phyloP scores from a whole-genome alignment of 257 asterid species.

The Echites panduratus region DNA sequence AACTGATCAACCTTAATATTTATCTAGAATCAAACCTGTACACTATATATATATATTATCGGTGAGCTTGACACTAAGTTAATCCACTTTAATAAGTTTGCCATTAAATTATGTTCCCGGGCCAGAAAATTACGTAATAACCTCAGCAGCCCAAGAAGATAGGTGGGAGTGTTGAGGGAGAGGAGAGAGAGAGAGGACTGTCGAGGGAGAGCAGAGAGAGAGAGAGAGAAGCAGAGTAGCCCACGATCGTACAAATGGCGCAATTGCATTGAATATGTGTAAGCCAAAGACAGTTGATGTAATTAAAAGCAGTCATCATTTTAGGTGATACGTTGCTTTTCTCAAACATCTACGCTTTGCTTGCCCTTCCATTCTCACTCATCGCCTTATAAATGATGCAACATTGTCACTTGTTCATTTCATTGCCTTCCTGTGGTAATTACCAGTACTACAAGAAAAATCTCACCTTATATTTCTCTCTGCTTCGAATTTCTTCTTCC shows the following conservation, averaged over 20 bases:
- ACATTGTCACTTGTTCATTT: conserved; percentile 1
- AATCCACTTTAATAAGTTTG: too few relatives aligned
- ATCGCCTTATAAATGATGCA: conserved; percentile 30
- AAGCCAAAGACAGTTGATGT: conserved; percentile 37
- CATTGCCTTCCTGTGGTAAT: not conserved
- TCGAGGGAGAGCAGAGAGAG: too few relatives aligned
- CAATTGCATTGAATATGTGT: conserved; percentile 19
- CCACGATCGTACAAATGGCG: conserved; percentile 11
- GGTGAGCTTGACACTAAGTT: too few relatives aligned
- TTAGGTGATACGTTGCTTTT: conserved; percentile 31
- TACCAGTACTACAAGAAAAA: not conserved
- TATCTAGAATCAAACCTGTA: too few relatives aligned
- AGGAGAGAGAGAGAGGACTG: too few relatives aligned
- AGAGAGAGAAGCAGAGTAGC: not conserved
- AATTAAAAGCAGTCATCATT: conserved; percentile 23
- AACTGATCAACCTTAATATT: too few relatives aligned
- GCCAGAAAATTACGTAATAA: too few relatives aligned
- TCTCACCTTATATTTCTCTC: not conserved
- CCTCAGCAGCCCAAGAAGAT: too few relatives aligned
- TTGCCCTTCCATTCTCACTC: too few relatives aligned
- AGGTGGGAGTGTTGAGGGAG: too few relatives aligned
- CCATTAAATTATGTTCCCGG: too few relatives aligned
- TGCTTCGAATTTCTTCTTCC: not conserved
- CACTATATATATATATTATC: too few relatives aligned
- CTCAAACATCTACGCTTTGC: conserved; percentile 4